Conservation (phyloP, 2,329 filamentous ascomycete species). For the Pseudopithomyces chartarum region DNA sequence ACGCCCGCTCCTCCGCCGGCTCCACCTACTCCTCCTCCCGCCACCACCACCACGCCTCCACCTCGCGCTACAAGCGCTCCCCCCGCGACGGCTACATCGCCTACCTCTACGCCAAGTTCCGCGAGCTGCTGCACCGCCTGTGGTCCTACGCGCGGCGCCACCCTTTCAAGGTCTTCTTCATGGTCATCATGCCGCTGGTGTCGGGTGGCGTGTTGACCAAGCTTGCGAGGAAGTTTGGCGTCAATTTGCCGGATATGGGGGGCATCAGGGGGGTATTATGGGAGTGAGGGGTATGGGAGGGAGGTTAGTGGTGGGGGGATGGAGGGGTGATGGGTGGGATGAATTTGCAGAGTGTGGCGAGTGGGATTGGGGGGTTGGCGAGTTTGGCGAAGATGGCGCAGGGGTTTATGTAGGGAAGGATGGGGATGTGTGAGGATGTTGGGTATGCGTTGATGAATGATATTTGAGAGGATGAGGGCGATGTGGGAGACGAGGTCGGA, state of each 20-base stretch:
- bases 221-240: constrained; percentile 77
- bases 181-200: constrained; percentile 85
- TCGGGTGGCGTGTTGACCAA: constrained; percentile 81
- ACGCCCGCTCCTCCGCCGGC: constrained; percentile 35
- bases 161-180: constrained; percentile 87
- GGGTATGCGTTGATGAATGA: not conserved
- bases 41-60: constrained; percentile 56
- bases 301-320: constrained; percentile 37
- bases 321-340: constrained; percentile 30
- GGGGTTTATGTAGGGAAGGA: constrained; percentile 52
- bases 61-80: constrained; percentile 76
- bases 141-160: constrained; percentile 80
- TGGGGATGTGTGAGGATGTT: not conserved
- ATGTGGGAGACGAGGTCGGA: not conserved
- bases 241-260: constrained; percentile 69
- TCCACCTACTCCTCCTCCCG: constrained; percentile 34
- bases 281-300: constrained; percentile 50
- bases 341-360: constrained; percentile 40
- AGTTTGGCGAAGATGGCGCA: constrained; percentile 57
- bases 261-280: constrained; percentile 51
- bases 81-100: constrained; percentile 80
- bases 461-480: not conserved
- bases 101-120: constrained; percentile 74
- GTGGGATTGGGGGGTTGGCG: constrained; percentile 52
- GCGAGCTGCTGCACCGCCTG: constrained; percentile 79